A percentile compares a stretch with the other conserved stretches of the same genome.
These are phyloP conservation scores for Russula sp. DNA, from an alignment of 768 basidiomycete species.

Conservation along the genomic window DNA sequence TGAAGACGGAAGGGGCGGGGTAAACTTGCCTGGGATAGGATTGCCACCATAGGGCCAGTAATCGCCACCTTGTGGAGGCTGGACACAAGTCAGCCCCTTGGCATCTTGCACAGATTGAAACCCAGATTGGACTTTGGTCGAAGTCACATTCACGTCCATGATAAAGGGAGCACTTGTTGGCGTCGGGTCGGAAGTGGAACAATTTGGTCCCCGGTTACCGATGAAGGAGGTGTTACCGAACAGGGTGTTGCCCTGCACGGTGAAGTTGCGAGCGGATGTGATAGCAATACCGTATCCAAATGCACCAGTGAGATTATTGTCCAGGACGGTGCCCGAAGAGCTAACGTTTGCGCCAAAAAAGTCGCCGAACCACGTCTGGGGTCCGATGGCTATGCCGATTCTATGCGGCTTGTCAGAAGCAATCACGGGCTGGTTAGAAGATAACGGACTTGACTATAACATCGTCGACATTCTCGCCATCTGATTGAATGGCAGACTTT, in stretches of 20 bases:
- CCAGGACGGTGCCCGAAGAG: slow-evolving; percentile 45
- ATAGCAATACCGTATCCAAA: slow-evolving; percentile 72
- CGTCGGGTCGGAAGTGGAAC: slow-evolving; percentile 42
- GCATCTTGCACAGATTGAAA: slow-evolving; percentile 50
- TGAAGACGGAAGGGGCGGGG: slow-evolving; percentile 22
- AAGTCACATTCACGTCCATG: slow-evolving; percentile 40
- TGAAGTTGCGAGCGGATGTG: slow-evolving; percentile 59
- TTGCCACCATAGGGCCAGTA: slow-evolving; percentile 67
- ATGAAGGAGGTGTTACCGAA: slow-evolving; percentile 71
- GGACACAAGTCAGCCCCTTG: slow-evolving; percentile 57
- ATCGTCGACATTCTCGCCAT: slow-evolving; percentile 52
- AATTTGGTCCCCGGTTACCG: slow-evolving; percentile 61
- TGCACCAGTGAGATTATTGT: slow-evolving; percentile 58
- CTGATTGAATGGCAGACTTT: slow-evolving; percentile 34
- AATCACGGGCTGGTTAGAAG: background rate
- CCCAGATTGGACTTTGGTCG: slow-evolving; percentile 44
- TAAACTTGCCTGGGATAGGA: slow-evolving; percentile 32
- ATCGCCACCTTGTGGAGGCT: slow-evolving; percentile 60
- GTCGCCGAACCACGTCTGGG: slow-evolving; percentile 68
- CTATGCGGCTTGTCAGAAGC: slow-evolving; percentile 32
- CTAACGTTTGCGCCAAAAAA: slow-evolving; percentile 50
- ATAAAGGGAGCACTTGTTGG: slow-evolving; percentile 59
- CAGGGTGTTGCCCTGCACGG: slow-evolving; percentile 54
- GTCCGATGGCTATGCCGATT: slow-evolving; percentile 77
- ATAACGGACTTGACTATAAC: slow-evolving; percentile 63